phyloP scores from a whole-genome alignment of 176 grass and related monocot species.

The Musa itinerans region DNA sequence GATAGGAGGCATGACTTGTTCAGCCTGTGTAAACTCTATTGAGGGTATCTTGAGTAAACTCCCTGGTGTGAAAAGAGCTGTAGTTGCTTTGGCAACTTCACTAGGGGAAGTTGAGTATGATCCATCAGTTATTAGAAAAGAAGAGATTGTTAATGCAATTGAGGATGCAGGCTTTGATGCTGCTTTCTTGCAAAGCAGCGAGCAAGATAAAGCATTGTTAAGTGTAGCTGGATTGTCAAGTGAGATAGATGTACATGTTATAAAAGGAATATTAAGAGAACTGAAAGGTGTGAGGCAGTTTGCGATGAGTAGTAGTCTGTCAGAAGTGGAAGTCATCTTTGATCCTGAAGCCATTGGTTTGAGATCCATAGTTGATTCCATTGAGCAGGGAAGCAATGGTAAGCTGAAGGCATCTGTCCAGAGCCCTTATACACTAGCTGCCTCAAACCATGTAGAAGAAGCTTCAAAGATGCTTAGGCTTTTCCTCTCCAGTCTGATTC shows the following conservation, averaged over 20 bases:
- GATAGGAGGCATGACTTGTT: conserved; percentile 90
- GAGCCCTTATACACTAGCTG: conserved; percentile 65
- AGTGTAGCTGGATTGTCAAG: conserved; percentile 39
- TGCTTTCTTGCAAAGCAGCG: conserved; percentile 71
- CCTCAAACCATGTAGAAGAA: conserved; percentile 79
- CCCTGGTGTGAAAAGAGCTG: conserved; percentile 74
- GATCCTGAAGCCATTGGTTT: conserved; percentile 71
- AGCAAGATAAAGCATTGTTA: conserved; percentile 78
- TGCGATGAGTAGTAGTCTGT: conserved; percentile 35
- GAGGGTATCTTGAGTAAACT: conserved; percentile 75
- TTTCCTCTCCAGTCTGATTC: conserved; percentile 69
- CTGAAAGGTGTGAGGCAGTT: conserved; percentile 51
- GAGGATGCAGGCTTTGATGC: conserved; percentile 98
- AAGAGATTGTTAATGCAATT: conserved; percentile 70
- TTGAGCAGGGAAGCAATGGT: conserved; percentile 60
- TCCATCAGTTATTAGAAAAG: conserved; percentile 30
- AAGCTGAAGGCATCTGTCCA: conserved; percentile 51
- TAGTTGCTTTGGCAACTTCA: conserved; percentile 75
- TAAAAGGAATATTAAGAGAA: conserved; percentile 52
- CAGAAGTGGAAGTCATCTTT: conserved; percentile 67
- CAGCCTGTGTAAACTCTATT: conserved; percentile 87
- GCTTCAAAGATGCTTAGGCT: conserved; percentile 81
- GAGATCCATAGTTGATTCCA: conserved; percentile 70
- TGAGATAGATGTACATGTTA: conserved; percentile 38
- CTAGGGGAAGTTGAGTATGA: conserved; percentile 70